Base-by-base conservation (phyloP, 371 early-diverging fungal genomes). In the Dichotomocladium elegans region DNA sequence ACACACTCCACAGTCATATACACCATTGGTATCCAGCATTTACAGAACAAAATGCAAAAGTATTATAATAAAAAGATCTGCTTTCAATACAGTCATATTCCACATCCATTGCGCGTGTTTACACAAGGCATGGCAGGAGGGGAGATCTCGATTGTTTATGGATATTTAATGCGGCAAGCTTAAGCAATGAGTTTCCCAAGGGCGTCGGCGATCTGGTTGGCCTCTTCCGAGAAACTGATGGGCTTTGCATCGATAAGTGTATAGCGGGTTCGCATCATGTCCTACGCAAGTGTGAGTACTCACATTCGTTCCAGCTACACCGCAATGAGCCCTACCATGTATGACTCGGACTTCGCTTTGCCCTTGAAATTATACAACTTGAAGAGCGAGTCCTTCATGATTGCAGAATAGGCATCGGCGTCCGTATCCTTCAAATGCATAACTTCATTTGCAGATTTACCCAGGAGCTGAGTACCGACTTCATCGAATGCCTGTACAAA, bases 401-500 rank as follows among this genome's bases (percentile, higher is more conserved):
- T 52, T 35, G 60, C 62, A 49, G 64, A 52, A 50, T 64, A 79
- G n/a, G 57, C 70, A 10, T 56, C 46, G 7, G 57, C 51, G 40
- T 83, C 64, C 4, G 46, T 54, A 10, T 80, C 81, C 58, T 68
- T 80, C 24, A 89, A 58, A 28, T 61, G 47, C 34, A 68, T 64
- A 57, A 94, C 53, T 8, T 91, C 91, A 43, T 75, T 77, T 3
- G 98, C 98, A 29, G 74, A 57, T 25, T 58, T 69, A 4, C 92
- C 91, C 3, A 98, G 54, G 30, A 99, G 53, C 30, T 51, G 15
- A 34, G 63, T 57, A 42, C 86, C 98, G 0, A 72, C 44, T 1
- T 96, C 97, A 68, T 96, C 91, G 68, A 99, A 99, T 10, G 81
- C 79, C 52, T 85, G 81, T 21, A 94, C 50, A 90, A 92, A 98